Base-by-base conservation (phyloP, 352 stramenopile species). In the Paralagenidium karlingii region DNA sequence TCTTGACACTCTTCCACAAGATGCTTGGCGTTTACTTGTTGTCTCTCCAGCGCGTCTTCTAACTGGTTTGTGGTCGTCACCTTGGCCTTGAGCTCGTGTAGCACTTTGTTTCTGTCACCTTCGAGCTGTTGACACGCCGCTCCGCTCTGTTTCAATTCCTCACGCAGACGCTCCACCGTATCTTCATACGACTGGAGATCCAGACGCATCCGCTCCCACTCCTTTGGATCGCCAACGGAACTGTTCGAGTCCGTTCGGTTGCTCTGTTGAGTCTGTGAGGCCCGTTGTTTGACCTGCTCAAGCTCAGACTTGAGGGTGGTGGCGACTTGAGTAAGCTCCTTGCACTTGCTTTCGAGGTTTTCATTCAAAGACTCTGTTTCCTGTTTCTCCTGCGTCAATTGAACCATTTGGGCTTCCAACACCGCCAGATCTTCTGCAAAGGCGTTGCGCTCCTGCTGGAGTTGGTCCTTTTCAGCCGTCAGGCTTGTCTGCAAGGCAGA, bases 151-250 rank as follows among this genome's bases (percentile, higher is more conserved):
- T 77, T 79, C n/a, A 73, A 42, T 32, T 86, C 59, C 15, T 56
- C 52, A 8, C 66, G 69, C 15, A 82, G 31, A n/a, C 79, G 32
- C 24, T 56, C 51, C 8, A 81, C 32, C 3, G 63, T 61, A 42
- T 83, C 73, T 43, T 73, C 57, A 42, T 83, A 86, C 24, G 73
- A 86, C 29, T 65, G 55, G 7, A 81, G 57, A 34, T 86, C 73
- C 16, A 82, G 51, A 27, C 76, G 58, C 3, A 82, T 54, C 25
- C 55, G 79, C 32, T 51, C 38, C 4, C 66, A 53, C 4, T 53
- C 39, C 26, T 61, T 47, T 5, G 38, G 39, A 25, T 77, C 62
- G n/a, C n/a, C n/a, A n/a, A n/a, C n/a, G n/a, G n/a, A n/a, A n/a
- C n/a, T n/a, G n/a, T n/a, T n/a, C n/a, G n/a, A n/a, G n/a, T n/a